Percentiles rank a stretch among this genome's conserved stretches.
These are phyloP conservation scores for Phytopythium mirpurense DNA, from an alignment of 352 stramenopile species.

Conservation along the genomic window DNA sequence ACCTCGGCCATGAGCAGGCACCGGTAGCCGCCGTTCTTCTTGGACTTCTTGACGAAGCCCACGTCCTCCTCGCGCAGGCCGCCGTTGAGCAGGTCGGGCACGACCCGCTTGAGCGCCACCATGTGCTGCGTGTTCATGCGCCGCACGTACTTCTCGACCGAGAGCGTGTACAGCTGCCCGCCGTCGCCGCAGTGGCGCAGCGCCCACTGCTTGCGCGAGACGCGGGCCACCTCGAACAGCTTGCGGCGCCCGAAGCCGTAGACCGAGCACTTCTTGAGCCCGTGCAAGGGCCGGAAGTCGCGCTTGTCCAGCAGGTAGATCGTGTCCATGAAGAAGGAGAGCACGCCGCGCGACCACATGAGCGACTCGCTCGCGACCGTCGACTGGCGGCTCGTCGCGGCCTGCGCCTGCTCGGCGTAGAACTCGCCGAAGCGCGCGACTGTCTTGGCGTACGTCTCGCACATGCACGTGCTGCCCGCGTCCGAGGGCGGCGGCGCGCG, in stretches of 20 bases:
- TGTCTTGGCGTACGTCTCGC: constrained; percentile 61
- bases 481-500: constrained; percentile 19
- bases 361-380: constrained; percentile 72
- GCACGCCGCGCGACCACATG: constrained; percentile 59
- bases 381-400: constrained; percentile 34
- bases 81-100: constrained; percentile 47
- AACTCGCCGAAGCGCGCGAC: constrained; percentile 67
- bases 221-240: constrained; percentile 74
- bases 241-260: constrained; percentile 71
- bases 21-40: constrained; percentile 51
- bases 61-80: constrained; percentile 65
- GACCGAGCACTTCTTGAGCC: constrained; percentile 65
- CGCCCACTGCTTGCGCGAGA: constrained; percentile 69
- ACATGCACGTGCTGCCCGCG: constrained; percentile 46
- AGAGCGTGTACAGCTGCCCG: constrained; percentile 51
- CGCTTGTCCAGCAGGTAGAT: constrained; percentile 79
- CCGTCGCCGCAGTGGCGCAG: constrained; percentile 54
- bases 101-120: constrained; percentile 62
- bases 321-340: constrained; percentile 81
- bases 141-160: constrained; percentile 59
- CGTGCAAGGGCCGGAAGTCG: constrained; percentile 55
- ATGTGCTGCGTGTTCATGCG: constrained; percentile 69
- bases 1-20: constrained; percentile 80
- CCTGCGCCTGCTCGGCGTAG: constrained; percentile 48
- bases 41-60: constrained; percentile 79